Base-by-base conservation (phyloP, 768 basidiomycete species). In the Panus rudis region DNA sequence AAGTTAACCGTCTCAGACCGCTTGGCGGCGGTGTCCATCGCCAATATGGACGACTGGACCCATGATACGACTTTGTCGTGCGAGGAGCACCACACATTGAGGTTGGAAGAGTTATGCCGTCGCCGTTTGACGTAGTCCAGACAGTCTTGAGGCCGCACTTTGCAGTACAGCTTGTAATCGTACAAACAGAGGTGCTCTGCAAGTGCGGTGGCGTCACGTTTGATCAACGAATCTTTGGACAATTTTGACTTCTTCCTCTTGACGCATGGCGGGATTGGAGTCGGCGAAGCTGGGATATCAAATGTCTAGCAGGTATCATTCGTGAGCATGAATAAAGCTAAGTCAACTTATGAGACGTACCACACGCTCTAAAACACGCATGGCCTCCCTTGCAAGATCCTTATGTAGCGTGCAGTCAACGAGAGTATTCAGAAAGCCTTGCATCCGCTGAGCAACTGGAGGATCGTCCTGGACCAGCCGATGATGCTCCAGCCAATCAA, bases 181-280 rank as follows among this genome's bases (percentile, higher is more conserved):
- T 80, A 67, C 34, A 92, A 63, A n/a, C 83, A 79, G 33, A 94
- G 67, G 53, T 93, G 90, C 32, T 90, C 78, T 0, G 90, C 90
- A 25, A 94, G 55, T 43, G 83, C 78, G 17, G 72, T 55, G 2
- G 87, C 71, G 51, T 86, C 80, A 46, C 85, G 68, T 50, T 78
- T 75, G 11, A 77, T 57, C 14, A 92, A 59, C 39, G 85, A 84
- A 50, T 76, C 70, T 56, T 72, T 78, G 44, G 72, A 70, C 4
- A 67, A 56, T 52, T 73, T 76, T 17, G 68, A 64, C 51, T 71
- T 75, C 48, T 62, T 67, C 25, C 60, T 50, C 10, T 16, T 51
- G 57, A 14, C 54, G 52, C 32, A 38, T 54, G 2, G 21, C 54
- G 28, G 44, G 48, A 5, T 48, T 35, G 3, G 52, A 43, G 5